Conservation (phyloP, 495 filamentous ascomycete species). For the Aspergillus funiculosus region DNA sequence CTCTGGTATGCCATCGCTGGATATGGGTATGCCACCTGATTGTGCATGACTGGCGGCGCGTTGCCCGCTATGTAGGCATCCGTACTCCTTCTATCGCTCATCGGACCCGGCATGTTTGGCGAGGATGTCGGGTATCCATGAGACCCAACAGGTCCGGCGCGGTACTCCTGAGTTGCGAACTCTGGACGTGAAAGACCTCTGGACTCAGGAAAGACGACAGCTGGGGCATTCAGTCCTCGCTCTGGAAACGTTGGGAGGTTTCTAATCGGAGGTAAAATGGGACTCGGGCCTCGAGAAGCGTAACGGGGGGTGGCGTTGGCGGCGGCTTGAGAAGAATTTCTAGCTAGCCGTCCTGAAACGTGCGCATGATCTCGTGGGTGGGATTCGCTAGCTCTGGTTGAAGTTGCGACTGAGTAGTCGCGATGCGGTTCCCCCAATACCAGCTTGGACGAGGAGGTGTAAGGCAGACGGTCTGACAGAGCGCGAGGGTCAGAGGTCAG, state of each 20-base stretch:
- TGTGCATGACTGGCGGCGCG: conserved; percentile 26
- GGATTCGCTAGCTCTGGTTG: conserved; percentile 6
- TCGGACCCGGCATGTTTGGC: conserved; percentile 15
- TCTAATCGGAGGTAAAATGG: conserved; percentile 39
- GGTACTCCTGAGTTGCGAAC: conserved; percentile 26
- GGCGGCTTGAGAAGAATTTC: conserved; percentile 14
- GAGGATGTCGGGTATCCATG: conserved; percentile 12
- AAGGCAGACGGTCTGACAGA: conserved; percentile 21
- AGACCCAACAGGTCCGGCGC: conserved; percentile 12
- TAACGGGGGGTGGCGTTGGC: conserved; percentile 15
- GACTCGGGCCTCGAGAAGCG: conserved; percentile 34
- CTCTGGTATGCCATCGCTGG: conserved; percentile 28
- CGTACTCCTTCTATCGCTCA: conserved; percentile 25
- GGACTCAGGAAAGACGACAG: conserved; percentile 28
- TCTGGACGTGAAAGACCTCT: conserved; percentile 30
- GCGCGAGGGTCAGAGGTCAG: conserved; percentile 28
- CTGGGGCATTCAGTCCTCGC: conserved; percentile 18
- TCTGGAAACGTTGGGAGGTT: conserved; percentile 38
- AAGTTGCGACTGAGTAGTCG: conserved; percentile 28
- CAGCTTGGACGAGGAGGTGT: conserved; percentile 19
- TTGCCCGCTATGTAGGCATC: conserved; percentile 23
- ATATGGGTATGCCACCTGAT: conserved; percentile 28
- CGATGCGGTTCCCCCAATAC: conserved; percentile 23
- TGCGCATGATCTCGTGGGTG: conserved; percentile 15
- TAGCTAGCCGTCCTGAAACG: conserved; percentile 6